phyloP scores from a whole-genome alignment of 225 moss, liverwort and hornwort genomes.

The Pseudoscleropodium purum region DNA sequence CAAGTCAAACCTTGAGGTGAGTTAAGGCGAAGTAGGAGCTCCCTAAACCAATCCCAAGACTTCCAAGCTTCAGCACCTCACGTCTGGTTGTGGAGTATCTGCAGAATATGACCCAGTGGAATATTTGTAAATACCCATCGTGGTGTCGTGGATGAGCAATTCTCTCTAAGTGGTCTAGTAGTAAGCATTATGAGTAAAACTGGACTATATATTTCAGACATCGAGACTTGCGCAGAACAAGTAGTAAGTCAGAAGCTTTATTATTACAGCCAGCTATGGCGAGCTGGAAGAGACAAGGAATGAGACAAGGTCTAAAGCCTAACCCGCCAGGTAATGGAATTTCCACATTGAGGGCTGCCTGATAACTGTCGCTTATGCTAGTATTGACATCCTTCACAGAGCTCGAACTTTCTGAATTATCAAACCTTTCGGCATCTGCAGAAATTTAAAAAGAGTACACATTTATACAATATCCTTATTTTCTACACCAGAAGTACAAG shows the following conservation, averaged over 20 bases:
- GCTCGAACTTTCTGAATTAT: constrained; percentile 8
- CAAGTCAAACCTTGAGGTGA: constrained; percentile 60
- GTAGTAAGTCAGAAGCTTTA: constrained; percentile 6
- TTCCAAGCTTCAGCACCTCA: constrained; percentile 79
- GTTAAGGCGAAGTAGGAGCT: constrained; percentile 54
- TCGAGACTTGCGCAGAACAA: background rate
- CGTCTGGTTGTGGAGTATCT: constrained; percentile 76
- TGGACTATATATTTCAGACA: background rate
- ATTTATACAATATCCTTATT: background rate
- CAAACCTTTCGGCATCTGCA: constrained; percentile 33
- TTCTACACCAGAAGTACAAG: background rate
- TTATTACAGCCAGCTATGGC: constrained; percentile 24
- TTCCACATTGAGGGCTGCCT: constrained; percentile 49
- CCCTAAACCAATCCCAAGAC: constrained; percentile 54
- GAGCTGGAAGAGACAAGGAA: constrained; percentile 28
- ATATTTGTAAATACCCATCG: background rate
- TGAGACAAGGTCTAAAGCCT: constrained; percentile 33
- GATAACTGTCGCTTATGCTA: constrained; percentile 39
- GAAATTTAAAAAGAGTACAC: constrained; percentile 17
- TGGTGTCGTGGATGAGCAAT: background rate
- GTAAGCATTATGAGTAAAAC: background rate
- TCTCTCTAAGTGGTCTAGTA: background rate
- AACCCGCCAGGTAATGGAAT: constrained; percentile 57
- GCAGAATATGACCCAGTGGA: constrained; percentile 19
- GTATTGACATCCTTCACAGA: constrained; percentile 17